These are phyloP conservation scores for Aspergillus egyptiacus DNA, from an alignment of 495 filamentous ascomycete genomes.

Conservation along the genomic window DNA sequence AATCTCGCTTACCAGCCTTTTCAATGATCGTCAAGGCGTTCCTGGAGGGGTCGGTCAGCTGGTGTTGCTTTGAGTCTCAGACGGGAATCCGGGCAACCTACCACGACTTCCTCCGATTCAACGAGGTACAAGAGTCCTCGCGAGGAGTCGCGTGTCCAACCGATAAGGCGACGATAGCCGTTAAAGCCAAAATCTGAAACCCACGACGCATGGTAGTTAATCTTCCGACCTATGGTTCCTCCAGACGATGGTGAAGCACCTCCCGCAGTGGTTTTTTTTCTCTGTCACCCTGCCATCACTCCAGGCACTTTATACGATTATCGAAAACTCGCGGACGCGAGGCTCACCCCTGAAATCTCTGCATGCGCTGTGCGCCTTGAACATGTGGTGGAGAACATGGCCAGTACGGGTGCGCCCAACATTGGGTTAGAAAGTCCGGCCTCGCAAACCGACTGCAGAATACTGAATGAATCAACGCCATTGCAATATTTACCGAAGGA, in stretches of 20 bases:
- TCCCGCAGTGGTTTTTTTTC: background rate
- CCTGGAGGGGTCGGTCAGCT: background rate
- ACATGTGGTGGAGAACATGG: too few relatives aligned
- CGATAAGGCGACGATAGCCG: background rate
- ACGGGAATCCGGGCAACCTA: background rate
- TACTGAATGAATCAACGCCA: too few relatives aligned
- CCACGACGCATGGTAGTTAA: background rate
- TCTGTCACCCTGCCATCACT: too few relatives aligned
- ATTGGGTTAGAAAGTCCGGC: too few relatives aligned
- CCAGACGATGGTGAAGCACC: background rate
- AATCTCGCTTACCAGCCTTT: background rate
- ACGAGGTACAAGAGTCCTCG: background rate
- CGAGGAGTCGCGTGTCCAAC: background rate
- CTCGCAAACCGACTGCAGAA: too few relatives aligned
- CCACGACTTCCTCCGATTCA: slow-evolving; percentile 5
- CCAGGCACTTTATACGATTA: too few relatives aligned
- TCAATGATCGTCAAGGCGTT: background rate
- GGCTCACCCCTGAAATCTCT: too few relatives aligned
- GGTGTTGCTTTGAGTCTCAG: background rate
- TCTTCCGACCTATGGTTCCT: background rate
- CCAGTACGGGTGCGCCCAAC: too few relatives aligned
- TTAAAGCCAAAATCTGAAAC: background rate
- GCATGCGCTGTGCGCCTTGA: too few relatives aligned
- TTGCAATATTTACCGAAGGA: too few relatives aligned
- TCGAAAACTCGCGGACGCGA: too few relatives aligned